A percentile compares a stretch with the other conserved stretches of the same genome.
Conservation (phyloP, 2,329 filamentous ascomycete genomes). For the Chrysosphaeria jannelii region DNA sequence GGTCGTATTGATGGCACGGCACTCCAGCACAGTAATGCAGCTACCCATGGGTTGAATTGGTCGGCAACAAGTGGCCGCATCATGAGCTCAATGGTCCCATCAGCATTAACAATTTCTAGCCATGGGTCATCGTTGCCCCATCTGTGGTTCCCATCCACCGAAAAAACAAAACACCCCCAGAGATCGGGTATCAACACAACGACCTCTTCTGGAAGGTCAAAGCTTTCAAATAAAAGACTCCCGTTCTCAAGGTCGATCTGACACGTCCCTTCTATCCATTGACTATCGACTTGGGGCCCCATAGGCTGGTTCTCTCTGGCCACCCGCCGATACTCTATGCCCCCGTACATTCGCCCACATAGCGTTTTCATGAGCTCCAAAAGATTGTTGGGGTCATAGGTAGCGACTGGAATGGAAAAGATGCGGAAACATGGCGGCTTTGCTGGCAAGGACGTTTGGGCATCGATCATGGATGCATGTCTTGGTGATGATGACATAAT, state of each 20-base stretch:
- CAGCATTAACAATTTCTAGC: conserved; percentile 22
- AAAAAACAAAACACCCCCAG: conserved; percentile 39
- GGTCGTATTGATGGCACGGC: too few relatives aligned
- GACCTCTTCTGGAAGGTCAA: too few relatives aligned
- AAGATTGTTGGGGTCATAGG: conserved; percentile 39
- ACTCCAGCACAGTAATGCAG: conserved; percentile 53
- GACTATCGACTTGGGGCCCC: conserved; percentile 23
- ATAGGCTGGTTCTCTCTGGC: too few relatives aligned
- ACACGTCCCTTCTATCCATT: conserved; percentile 42
- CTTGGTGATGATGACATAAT: too few relatives aligned
- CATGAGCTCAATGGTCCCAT: conserved; percentile 26
- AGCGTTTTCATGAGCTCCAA: conserved; percentile 48
- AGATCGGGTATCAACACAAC: conserved; percentile 40
- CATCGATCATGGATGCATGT: too few relatives aligned
- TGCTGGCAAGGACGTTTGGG: too few relatives aligned
- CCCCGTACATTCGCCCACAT: conserved; percentile 52
- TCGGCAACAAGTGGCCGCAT: conserved; percentile 31
- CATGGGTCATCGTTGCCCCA: conserved; percentile 15
- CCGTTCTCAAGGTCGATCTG: conserved; percentile 53
- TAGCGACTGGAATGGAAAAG: conserved; percentile 25
- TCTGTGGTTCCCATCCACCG: conserved; percentile 17
- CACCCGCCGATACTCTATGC: conserved; percentile 40
- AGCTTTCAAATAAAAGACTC: conserved; percentile 48
- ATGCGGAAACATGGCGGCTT: conserved; percentile 28
- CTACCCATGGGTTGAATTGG: conserved; percentile 54